Base-by-base conservation (phyloP, 2,329 filamentous ascomycete genomes). In the Alternaria viburni region DNA sequence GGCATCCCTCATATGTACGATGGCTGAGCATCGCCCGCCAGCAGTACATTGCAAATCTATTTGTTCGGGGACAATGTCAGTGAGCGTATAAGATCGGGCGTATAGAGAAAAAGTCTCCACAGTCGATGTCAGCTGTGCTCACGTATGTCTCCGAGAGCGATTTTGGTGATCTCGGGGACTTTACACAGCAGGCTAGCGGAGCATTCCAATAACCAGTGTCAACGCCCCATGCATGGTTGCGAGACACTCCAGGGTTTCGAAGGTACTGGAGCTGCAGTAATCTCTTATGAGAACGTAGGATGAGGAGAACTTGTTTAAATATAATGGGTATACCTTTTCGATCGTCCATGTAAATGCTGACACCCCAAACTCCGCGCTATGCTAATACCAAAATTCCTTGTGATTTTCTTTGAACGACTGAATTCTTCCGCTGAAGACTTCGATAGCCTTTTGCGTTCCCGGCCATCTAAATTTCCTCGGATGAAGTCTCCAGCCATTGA, bases 401-500 rank as follows among this genome's bases (percentile, higher is more conserved):
- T 19, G 9, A 5, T 52, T n/a, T 21, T 23, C 13, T 52, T 30
- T 4, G 6, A 41, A 26, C 32, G 10, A 2, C 32, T 17, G 15
- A 26, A 19, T 19, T 2, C 3, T 10, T 3, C 15, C 4, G 3
- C 6, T 10, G 4, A 4, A 43, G 13, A 10, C 2, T 1, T 2
- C 6, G 2, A 43, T 19, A 21, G 6, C 15, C 51, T 25, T 4
- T 9, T 55, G 41, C 21, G 13, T 15, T 4, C 5, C 21, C 13
- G 15, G 10, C 5, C 9, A 12, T 36, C 57, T 60, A 63, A 15
- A 52, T 60, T 45, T 73, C 70, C 44, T 75, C 76, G 1, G 75
- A 77, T 32, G 74, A 68, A 1, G 76, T 77, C 47, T 73, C 73
- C 19, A 97, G 81, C 96, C 96, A 99, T 56, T 90, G 87, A 67